These are phyloP conservation scores for Sherardia arvensis DNA, from an alignment of 257 asterid genomes.

Conservation along the genomic window DNA sequence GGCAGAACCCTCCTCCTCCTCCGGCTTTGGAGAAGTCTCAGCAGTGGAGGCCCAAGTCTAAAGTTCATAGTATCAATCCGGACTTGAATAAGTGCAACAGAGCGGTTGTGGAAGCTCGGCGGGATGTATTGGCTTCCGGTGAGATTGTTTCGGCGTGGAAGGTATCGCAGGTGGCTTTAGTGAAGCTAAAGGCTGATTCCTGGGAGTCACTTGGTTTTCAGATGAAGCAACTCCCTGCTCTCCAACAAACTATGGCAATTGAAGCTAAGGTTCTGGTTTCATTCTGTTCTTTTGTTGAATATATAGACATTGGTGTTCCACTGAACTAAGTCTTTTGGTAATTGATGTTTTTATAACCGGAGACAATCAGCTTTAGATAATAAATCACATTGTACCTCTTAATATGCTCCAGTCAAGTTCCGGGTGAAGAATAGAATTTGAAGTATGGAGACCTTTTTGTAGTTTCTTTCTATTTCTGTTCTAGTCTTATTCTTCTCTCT, in stretches of 20 bases:
- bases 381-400: background rate
- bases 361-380: background rate
- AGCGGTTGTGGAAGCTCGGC: slow-evolving; percentile 49
- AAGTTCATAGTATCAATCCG: slow-evolving; percentile 12
- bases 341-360: too few relatives aligned
- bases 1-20: slow-evolving; percentile 8
- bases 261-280: slow-evolving; percentile 96
- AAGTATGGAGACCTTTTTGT: too few relatives aligned
- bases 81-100: slow-evolving; percentile 39
- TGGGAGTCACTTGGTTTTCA: slow-evolving; percentile 80
- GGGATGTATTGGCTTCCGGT: slow-evolving; percentile 32
- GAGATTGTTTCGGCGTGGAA: slow-evolving; percentile 66
- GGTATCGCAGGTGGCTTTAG: slow-evolving; percentile 65
- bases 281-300: too few relatives aligned
- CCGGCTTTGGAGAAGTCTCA: slow-evolving; percentile 14
- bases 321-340: too few relatives aligned
- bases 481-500: background rate
- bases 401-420: background rate
- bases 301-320: too few relatives aligned
- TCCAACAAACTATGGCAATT: slow-evolving; percentile 34
- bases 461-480: background rate
- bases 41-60: slow-evolving; percentile 12
- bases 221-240: slow-evolving; percentile 77
- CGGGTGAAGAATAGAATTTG: background rate
- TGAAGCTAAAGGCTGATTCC: slow-evolving; percentile 47